Base-by-base conservation (phyloP, 2,329 filamentous ascomycete genomes). In the Clonostachys byssicola region DNA sequence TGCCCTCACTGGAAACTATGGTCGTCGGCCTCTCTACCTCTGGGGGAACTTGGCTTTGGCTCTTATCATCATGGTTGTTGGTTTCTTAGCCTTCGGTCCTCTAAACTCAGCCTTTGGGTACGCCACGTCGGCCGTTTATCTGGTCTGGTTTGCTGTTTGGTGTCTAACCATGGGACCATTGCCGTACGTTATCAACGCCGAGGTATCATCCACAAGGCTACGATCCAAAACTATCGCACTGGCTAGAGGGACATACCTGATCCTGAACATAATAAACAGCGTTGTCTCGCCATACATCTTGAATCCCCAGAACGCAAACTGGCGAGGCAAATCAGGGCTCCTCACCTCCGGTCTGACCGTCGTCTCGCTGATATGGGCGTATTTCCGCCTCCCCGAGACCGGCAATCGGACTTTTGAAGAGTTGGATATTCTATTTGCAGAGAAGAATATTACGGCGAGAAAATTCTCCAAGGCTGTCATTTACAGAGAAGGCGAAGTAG, bases 301-400 rank as follows among this genome's bases (percentile, higher is more conserved):
- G 16, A 74, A 73, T 53, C 69, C 69, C 0, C 62, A 62, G 1
- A 69, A 68, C 5, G 72, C 70, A 60, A 69, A 71, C 52, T 71
- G 70, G 69, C 71, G 60, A 53, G 77, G 73, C 56, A 73, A 63
- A 64, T 68, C 60, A 46, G 78, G 65, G 3, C 68, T 74, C 53
- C 66, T 75, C 58, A 74, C 69, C 66, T 66, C 64, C 7, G 65
- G 56, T 34, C 65, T 74, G 12, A 74, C 74, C 51, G 51, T 73
- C 4, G 14, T 70, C 4, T 74, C 72, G 34, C 60, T 73, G 3
- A 43, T 68, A 1, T 83, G 79, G 68, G 73, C 75, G 0, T 76
- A 65, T 49, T 75, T 75, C 54, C 73, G 71, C n/a, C 63, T 78
- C 6, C 77, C 77, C 5, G 79, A 82, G 63, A 75, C 78, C 13